Evolutionary conservation across 108 stramenopile genomes (phyloP).

Genomic region (Aureococcus anophagefferens): DNA sequence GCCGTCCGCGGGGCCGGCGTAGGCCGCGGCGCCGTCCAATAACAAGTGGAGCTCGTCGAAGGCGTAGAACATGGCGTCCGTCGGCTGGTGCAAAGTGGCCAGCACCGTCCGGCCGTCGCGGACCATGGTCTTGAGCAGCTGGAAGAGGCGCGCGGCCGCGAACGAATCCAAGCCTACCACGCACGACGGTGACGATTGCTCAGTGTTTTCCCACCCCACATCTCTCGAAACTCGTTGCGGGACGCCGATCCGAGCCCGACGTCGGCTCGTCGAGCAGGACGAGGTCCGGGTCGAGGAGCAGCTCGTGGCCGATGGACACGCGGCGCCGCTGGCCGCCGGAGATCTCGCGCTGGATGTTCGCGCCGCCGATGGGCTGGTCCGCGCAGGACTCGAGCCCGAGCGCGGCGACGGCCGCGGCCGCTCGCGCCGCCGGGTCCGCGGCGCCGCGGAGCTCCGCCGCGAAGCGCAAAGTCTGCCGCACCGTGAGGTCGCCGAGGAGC

Average conservation of each 20-base stretch:
- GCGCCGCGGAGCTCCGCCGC: not conserved
- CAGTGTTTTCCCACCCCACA: no score
- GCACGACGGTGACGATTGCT: no score
- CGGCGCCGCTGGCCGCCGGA: slow-evolving; percentile 31
- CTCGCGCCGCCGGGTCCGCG: not conserved
- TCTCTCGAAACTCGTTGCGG: no score
- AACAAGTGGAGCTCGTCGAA: slow-evolving; percentile 18
- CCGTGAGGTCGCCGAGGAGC: not conserved
- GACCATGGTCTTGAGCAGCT: slow-evolving; percentile 1
- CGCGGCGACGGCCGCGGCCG: not conserved
- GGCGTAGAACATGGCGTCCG: slow-evolving; percentile 12
- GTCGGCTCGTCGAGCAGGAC: slow-evolving; percentile 33
- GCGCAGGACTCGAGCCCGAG: slow-evolving; percentile 4
- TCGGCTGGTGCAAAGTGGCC: slow-evolving; percentile 24
- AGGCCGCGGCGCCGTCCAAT: not conserved
- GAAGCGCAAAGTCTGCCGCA: not conserved
- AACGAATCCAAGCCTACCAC: slow-evolving; percentile 24
- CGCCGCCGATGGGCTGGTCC: slow-evolving; percentile 7
- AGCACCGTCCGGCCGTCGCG: slow-evolving; percentile 19
- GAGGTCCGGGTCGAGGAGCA: slow-evolving; percentile 8
- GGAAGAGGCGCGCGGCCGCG: slow-evolving; percentile 4
- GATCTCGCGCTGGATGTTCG: slow-evolving; percentile 3
- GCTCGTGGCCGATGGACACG: slow-evolving; percentile 25
- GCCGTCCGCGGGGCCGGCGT: slow-evolving; percentile 3
- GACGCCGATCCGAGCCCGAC: no score